Evolutionary conservation across 2,329 filamentous ascomycete genomes (phyloP).

Genomic region (Meredithiella fracta): DNA sequence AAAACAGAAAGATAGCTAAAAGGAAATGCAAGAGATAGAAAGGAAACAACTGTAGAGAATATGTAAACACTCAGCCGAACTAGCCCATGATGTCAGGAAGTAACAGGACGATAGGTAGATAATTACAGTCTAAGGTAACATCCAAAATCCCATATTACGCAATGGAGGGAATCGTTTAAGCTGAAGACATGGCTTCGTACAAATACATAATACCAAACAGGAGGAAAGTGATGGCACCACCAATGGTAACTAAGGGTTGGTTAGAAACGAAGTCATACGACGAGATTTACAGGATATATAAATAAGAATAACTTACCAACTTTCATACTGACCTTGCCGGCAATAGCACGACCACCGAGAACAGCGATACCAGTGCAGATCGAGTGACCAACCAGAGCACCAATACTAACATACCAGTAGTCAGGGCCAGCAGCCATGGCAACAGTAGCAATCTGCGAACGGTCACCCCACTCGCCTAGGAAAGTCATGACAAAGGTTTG

Average conservation of each 20-base stretch:
- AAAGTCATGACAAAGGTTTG: slow-evolving; percentile 99
- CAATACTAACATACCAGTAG: slow-evolving; percentile 96
- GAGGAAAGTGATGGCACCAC: slow-evolving; percentile 78
- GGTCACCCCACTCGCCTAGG: slow-evolving; percentile 92
- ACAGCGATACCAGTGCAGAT: slow-evolving; percentile 86
- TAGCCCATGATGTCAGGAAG: neutral
- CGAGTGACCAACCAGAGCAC: slow-evolving; percentile 70
- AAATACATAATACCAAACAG: slow-evolving; percentile 86
- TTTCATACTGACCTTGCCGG: slow-evolving; percentile 84
- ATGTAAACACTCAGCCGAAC: neutral
- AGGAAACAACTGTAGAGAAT: neutral
- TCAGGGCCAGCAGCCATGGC: slow-evolving; percentile 97
- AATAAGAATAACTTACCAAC: slow-evolving; percentile 53
- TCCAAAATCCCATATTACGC: neutral
- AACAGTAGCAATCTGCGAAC: slow-evolving; percentile 94
- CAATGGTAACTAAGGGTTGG: slow-evolving; percentile 59
- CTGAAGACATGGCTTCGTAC: slow-evolving; percentile 53
- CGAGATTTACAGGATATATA: slow-evolving; percentile 16
- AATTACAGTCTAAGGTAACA: neutral
- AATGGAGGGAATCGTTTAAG: neutral
- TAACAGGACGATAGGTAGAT: neutral
- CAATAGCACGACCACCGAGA: slow-evolving; percentile 79
- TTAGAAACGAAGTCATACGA: neutral
- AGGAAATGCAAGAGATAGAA: neutral
- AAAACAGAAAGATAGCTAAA: slow-evolving; percentile 4